A percentile compares a stretch with the other conserved stretches of the same genome.
Evolutionary conservation across 225 moss, liverwort and hornwort genomes (phyloP).

Genomic region (Asterella californica): DNA sequence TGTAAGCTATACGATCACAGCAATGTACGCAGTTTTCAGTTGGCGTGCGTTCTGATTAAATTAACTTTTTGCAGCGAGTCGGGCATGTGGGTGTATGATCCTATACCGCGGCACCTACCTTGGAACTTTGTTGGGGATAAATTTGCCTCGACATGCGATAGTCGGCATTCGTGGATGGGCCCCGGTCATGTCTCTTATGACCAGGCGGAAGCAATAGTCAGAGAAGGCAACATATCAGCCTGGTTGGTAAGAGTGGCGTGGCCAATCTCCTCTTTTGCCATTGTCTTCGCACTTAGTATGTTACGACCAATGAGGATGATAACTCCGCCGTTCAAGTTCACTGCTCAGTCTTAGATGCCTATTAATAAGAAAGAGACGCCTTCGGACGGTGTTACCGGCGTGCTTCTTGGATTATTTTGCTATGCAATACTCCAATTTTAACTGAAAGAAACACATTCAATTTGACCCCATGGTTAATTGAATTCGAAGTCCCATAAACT

Average conservation of each 20-base stretch:
- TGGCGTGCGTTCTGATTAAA: no score
- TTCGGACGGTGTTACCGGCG: no score
- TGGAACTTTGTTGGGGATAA: slow-evolving; percentile 25
- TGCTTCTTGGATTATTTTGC: no score
- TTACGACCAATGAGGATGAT: no score
- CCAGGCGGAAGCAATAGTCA: slow-evolving; percentile 26
- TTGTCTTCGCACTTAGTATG: background rate
- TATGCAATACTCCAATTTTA: no score
- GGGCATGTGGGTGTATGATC: slow-evolving; percentile 40
- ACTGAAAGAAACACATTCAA: no score
- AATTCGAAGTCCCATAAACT: no score
- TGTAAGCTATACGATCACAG: no score
- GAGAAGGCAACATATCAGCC: slow-evolving; percentile 4
- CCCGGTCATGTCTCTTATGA: slow-evolving; percentile 9
- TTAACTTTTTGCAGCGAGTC: slow-evolving; percentile 17
- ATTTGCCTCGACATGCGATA: slow-evolving; percentile 17
- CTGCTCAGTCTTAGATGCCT: background rate
- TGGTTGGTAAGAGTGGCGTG: slow-evolving; percentile 28
- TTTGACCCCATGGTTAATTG: no score
- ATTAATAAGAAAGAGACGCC: no score
- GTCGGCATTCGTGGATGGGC: background rate
- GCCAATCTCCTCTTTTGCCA: no score
- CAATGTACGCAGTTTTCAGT: background rate
- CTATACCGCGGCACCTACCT: slow-evolving; percentile 30
- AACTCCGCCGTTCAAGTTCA: background rate